Evolutionary conservation across 768 basidiomycete species (phyloP), one percentile per base, ranked within the genome.

Genomic region (Boletellus emodensis): DNA sequence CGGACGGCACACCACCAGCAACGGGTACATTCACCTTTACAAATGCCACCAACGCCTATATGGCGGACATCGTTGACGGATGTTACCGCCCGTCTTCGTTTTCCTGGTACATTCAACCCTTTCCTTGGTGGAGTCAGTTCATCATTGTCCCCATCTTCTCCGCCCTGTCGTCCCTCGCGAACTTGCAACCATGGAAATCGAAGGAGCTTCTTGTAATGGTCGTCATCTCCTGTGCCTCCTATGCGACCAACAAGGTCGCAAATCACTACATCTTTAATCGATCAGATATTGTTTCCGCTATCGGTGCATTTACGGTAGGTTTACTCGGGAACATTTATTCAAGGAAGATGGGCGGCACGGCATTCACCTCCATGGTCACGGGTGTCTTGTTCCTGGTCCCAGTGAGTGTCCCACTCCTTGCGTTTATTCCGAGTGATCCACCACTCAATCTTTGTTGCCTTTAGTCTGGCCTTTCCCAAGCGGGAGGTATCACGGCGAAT

Each of bases 281-380:
- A 14, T 87, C 87, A 5, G 90, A 93, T 59, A 73, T 92, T 40
- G 89, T 90, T 15, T 88, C 87, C 47, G 86, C 87, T 10, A 88
- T 92, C 60, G 90, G 90, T 1, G 88, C 90, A 15, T 90, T 90
- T 56, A 86, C 84, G 1, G 83, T 89, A 17, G 88, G 89, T 18
- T 55, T 90, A 26, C 70, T 90, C 17, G 90, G 89, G 3, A 91
- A 91, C 59, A 67, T 86, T 2, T 91, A 91, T 66, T 91, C 90
- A 36, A 77, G 90, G 40, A 81, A 80, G 63, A 84, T 88, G 78
- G 80, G 85, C 8, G 90, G 90, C 8, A 92, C 90, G 4, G 90
- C 90, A 17, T 93, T 93, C 68, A 90, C 90, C 10, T 84, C 84
- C 2, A 94, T 94, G 91, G 88, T 92, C 36, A 87, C 90, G 22